Percentiles rank a stretch among this genome's conserved stretches.
These are phyloP conservation scores for Diaporthe citrichinensis DNA, from an alignment of 2,329 filamentous ascomycete genomes.

Conservation along the genomic window DNA sequence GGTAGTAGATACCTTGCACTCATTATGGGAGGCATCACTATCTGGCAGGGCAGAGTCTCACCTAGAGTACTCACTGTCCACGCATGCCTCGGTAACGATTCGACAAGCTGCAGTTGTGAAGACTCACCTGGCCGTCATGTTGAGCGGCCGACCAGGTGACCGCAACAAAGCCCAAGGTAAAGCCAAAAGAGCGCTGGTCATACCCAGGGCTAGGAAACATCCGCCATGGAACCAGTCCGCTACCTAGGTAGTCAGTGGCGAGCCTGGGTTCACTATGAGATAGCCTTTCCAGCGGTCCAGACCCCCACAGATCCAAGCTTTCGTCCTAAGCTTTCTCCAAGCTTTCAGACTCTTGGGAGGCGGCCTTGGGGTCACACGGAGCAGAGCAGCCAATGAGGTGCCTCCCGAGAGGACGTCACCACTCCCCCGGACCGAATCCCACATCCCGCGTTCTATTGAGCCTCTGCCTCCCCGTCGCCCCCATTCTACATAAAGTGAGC, in stretches of 20 bases:
- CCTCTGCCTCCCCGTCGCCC: not conserved
- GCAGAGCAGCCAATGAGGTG: not conserved
- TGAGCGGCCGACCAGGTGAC: not conserved
- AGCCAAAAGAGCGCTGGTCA: not conserved
- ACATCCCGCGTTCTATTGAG: not conserved
- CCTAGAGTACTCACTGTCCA: not conserved
- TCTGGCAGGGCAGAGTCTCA: not conserved
- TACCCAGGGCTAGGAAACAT: not conserved
- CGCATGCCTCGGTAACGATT: too few relatives aligned
- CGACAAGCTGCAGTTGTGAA: not conserved
- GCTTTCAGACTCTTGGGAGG: conserved; percentile 3
- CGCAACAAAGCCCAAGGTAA: not conserved
- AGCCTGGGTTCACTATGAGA: not conserved
- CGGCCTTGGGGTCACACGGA: conserved; percentile 6
- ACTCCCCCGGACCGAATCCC: not conserved
- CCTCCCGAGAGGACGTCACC: not conserved
- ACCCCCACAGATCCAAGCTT: conserved; percentile 24
- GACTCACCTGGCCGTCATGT: not conserved
- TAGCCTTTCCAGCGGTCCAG: not conserved
- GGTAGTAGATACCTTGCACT: too few relatives aligned
- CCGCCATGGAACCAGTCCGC: not conserved
- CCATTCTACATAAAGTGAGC: too few relatives aligned
- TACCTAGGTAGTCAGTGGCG: conserved; percentile 1
- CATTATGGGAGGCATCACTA: not conserved
- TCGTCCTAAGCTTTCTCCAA: conserved; percentile 22